phyloP scores from a whole-genome alignment of 805 yeast species.

The Candida ulmi region DNA sequence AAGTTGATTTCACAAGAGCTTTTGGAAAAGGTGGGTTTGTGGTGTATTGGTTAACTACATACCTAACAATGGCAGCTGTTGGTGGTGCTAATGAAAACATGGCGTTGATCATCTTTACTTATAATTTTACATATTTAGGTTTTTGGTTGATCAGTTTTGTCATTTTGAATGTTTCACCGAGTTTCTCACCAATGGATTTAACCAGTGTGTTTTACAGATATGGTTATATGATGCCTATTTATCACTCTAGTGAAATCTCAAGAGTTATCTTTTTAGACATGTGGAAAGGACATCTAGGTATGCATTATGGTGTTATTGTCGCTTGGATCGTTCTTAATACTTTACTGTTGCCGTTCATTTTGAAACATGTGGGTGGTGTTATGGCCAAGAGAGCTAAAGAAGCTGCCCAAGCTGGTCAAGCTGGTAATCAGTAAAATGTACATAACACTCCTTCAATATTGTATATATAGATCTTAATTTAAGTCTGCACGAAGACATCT shows the following conservation, averaged over 20 bases:
- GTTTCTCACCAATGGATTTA: slow-evolving; percentile 60
- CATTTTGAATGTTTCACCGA: slow-evolving; percentile 59
- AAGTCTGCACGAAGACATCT: not conserved
- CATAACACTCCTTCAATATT: too few relatives aligned
- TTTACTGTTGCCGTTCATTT: slow-evolving; percentile 36
- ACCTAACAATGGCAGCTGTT: slow-evolving; percentile 65
- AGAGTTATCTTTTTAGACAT: slow-evolving; percentile 55
- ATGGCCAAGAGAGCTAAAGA: slow-evolving; percentile 27
- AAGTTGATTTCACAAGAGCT: slow-evolving; percentile 48
- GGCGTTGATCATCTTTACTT: slow-evolving; percentile 43
- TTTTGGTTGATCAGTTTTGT: slow-evolving; percentile 73
- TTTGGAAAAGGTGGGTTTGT: slow-evolving; percentile 70
- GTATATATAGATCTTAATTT: not conserved
- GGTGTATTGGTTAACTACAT: slow-evolving; percentile 67
- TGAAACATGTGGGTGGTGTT: slow-evolving; percentile 34
- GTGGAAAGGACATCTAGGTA: slow-evolving; percentile 51
- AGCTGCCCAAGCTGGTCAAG: slow-evolving; percentile 6
- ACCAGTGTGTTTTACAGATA: slow-evolving; percentile 52
- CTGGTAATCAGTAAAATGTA: not conserved
- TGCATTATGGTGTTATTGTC: slow-evolving; percentile 51
- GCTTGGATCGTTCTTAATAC: slow-evolving; percentile 57
- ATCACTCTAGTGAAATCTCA: slow-evolving; percentile 56
- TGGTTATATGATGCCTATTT: slow-evolving; percentile 67
- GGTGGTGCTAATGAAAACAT: slow-evolving; percentile 71
- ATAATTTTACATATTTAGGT: slow-evolving; percentile 60